Conservation (phyloP, 1,139 yeast species). For the Geotrichum cucujoidarum region DNA sequence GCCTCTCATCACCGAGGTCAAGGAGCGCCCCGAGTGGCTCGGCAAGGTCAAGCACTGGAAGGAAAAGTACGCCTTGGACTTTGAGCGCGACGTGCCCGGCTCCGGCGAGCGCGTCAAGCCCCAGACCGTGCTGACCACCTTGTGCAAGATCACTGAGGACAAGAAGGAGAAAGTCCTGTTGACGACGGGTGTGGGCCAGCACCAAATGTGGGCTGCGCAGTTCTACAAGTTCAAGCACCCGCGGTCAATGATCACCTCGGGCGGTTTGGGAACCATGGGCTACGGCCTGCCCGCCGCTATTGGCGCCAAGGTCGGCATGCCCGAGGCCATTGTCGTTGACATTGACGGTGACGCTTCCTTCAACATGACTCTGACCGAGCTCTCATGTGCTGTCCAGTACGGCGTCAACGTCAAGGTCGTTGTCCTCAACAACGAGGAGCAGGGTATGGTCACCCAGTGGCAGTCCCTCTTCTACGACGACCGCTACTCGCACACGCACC, state of each 20-base stretch:
- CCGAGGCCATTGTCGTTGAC: slow-evolving; percentile 90
- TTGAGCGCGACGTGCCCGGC: slow-evolving; percentile 55
- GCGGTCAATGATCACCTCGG: slow-evolving; percentile 89
- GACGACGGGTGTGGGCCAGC: slow-evolving; percentile 98
- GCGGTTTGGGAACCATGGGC: slow-evolving; percentile 99
- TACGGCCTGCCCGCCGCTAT: slow-evolving; percentile 95
- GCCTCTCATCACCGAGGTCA: slow-evolving; percentile 63
- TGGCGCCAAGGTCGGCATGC: slow-evolving; percentile 95
- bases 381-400: slow-evolving; percentile 91
- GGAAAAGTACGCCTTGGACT: slow-evolving; percentile 75
- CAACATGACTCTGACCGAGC: slow-evolving; percentile 92
- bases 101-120: slow-evolving; percentile 77
- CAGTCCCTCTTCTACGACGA: slow-evolving; percentile 95
- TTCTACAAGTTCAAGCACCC: slow-evolving; percentile 91
- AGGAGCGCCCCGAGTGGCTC: slow-evolving; percentile 76
- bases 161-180: slow-evolving; percentile 70
- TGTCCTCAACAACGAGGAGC: slow-evolving; percentile 93
- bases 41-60: slow-evolving; percentile 73
- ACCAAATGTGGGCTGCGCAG: slow-evolving; percentile 99
- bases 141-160: slow-evolving; percentile 63
- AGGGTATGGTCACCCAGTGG: slow-evolving; percentile 99
- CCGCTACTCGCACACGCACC: slow-evolving; percentile 95
- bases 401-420: slow-evolving; percentile 83
- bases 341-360: slow-evolving; percentile 98
- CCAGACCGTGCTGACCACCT: slow-evolving; percentile 78